Percentiles rank a stretch among this genome's conserved stretches.
These are phyloP conservation scores for Pseudogymnoascus sp. DNA, from an alignment of 2,329 filamentous ascomycete species.

Conservation along the genomic window DNA sequence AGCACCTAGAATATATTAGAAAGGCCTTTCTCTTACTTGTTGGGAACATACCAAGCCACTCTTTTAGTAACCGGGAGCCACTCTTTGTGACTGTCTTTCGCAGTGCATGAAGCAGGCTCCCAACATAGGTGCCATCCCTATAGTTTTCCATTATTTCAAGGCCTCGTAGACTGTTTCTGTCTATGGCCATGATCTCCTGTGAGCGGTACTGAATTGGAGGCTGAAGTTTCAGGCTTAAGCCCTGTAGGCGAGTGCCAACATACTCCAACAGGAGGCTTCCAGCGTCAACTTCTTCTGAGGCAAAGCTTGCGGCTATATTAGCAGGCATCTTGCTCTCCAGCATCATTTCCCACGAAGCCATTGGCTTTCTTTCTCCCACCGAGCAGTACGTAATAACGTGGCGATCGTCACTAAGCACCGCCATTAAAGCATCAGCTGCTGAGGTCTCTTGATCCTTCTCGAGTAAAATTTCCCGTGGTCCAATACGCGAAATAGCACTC, in stretches of 20 bases:
- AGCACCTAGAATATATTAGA: constrained; percentile 41
- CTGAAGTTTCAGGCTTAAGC: constrained; percentile 71
- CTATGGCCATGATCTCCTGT: constrained; percentile 77
- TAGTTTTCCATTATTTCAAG: constrained; percentile 85
- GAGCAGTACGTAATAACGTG: constrained; percentile 67
- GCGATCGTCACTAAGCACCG: constrained; percentile 65
- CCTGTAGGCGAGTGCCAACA: constrained; percentile 68
- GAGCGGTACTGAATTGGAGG: constrained; percentile 67
- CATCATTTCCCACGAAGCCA: constrained; percentile 59
- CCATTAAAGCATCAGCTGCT: constrained; percentile 53
- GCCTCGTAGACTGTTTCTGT: constrained; percentile 82
- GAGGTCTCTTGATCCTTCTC: constrained; percentile 52
- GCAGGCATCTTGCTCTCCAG: constrained; percentile 63
- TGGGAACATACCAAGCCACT: constrained; percentile 60
- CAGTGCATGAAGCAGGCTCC: constrained; percentile 84
- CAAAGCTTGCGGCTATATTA: constrained; percentile 49
- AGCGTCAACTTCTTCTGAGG: constrained; percentile 60
- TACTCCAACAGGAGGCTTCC: constrained; percentile 79
- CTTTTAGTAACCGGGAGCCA: constrained; percentile 72
- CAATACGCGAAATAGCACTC: constrained; percentile 75
- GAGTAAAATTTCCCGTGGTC: constrained; percentile 76
- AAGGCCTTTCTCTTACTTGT: not conserved
- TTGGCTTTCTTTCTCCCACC: constrained; percentile 30
- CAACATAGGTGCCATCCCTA: constrained; percentile 67
- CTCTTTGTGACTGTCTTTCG: constrained; percentile 86